Conservation (phyloP, 2,329 filamentous ascomycete species). For the Aspergillus piperis region DNA sequence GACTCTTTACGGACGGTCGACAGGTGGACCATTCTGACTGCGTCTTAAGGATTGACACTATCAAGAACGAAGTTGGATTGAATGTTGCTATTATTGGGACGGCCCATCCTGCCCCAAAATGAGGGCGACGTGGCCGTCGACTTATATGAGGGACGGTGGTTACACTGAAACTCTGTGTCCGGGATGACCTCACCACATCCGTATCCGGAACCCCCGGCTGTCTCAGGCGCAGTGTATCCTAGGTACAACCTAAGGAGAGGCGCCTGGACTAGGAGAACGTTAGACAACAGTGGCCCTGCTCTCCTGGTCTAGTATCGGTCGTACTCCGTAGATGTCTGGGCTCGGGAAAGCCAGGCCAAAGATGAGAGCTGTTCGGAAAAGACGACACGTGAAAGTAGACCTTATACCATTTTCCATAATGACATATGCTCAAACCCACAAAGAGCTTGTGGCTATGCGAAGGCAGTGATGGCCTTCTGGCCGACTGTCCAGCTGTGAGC, state of each 20-base stretch:
- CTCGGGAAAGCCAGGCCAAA: too few relatives aligned
- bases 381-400: too few relatives aligned
- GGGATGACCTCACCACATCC: constrained; percentile 17
- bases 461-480: too few relatives aligned
- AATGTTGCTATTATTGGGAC: neutral
- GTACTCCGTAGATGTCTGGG: too few relatives aligned
- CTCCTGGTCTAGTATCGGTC: too few relatives aligned
- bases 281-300: too few relatives aligned
- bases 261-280: neutral
- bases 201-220: neutral
- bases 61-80: neutral
- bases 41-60: neutral
- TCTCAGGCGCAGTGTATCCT: neutral
- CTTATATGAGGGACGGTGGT: neutral
- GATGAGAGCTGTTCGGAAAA: too few relatives aligned
- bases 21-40: constrained; percentile 41
- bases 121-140: neutral
- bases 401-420: too few relatives aligned
- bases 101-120: neutral
- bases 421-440: too few relatives aligned
- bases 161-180: neutral
- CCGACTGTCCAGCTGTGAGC: too few relatives aligned
- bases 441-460: too few relatives aligned
- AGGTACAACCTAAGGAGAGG: neutral
- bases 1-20: constrained; percentile 32